phyloP scores from a whole-genome alignment of 2,329 filamentous ascomycete species.

The Pseudogymnoascus sp. region DNA sequence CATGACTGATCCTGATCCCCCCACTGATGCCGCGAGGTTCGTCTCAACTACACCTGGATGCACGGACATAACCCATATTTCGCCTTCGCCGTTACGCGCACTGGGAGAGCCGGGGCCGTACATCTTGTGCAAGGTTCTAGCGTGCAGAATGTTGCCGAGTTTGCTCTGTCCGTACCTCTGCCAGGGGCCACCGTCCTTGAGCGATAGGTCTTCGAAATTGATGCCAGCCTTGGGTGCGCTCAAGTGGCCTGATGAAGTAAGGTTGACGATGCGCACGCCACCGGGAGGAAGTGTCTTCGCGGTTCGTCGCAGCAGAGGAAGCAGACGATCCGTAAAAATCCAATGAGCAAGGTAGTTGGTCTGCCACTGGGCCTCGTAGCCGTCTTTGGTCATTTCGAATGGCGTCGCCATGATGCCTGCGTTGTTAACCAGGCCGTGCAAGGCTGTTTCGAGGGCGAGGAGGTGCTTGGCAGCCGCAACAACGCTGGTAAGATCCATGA shows the following conservation, averaged over 20 bases:
- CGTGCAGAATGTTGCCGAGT: slow-evolving; percentile 37
- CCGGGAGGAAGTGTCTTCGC: slow-evolving; percentile 16
- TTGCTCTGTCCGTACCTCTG: slow-evolving; percentile 39
- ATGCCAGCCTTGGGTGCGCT: slow-evolving; percentile 19
- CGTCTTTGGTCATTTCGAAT: slow-evolving; percentile 30
- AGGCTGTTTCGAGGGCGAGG: slow-evolving; percentile 14
- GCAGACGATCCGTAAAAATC: slow-evolving; percentile 18
- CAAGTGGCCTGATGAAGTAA: slow-evolving; percentile 19
- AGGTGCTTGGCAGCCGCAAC: slow-evolving; percentile 22
- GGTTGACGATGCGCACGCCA: slow-evolving; percentile 21
- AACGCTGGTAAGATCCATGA: slow-evolving; percentile 30
- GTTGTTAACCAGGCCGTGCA: slow-evolving; percentile 36
- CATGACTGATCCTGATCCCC: slow-evolving; percentile 13
- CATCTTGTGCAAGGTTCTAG: slow-evolving; percentile 29
- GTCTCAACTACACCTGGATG: slow-evolving; percentile 22
- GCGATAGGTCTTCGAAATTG: slow-evolving; percentile 18
- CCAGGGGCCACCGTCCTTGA: slow-evolving; percentile 29
- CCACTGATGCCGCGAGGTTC: slow-evolving; percentile 20
- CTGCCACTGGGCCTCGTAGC: slow-evolving; percentile 29
- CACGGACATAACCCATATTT: slow-evolving; percentile 33
- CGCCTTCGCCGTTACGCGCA: slow-evolving; percentile 26
- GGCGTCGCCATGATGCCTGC: slow-evolving; percentile 34
- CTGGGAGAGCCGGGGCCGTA: slow-evolving; percentile 29
- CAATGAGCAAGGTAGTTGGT: slow-evolving; percentile 28
- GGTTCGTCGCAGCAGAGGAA: slow-evolving; percentile 19